phyloP scores from a whole-genome alignment of 1,284 basidiomycete genomes.

The Pholiota adiposa region DNA sequence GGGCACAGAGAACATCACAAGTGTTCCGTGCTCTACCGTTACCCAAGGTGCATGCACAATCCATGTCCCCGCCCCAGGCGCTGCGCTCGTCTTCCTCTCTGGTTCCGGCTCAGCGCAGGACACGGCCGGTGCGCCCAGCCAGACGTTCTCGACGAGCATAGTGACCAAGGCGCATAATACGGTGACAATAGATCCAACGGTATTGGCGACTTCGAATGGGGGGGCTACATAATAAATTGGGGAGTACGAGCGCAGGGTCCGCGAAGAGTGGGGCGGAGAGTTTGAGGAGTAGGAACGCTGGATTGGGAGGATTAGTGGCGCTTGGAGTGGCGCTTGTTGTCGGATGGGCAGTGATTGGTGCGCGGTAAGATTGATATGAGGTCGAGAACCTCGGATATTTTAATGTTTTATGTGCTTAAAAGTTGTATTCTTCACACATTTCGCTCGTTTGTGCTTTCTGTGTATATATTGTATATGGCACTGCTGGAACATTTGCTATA shows the following conservation, averaged over 20 bases:
- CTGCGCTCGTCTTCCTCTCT: constrained; percentile 73
- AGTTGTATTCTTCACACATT: no score
- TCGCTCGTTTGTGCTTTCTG: no score
- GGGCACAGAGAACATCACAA: constrained; percentile 55
- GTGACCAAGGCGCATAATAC: constrained; percentile 54
- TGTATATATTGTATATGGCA: no score
- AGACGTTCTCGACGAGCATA: constrained; percentile 61
- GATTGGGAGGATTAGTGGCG: constrained; percentile 3
- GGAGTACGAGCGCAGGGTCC: constrained; percentile 49
- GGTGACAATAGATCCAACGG: constrained; percentile 35
- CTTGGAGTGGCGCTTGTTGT: constrained; percentile 5
- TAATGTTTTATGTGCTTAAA: no score
- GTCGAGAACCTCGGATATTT: no score
- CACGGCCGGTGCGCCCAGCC: constrained; percentile 25
- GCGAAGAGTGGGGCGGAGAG: background rate
- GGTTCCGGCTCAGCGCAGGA: constrained; percentile 42
- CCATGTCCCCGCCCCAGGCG: constrained; percentile 71
- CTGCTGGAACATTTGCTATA: no score
- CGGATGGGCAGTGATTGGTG: background rate
- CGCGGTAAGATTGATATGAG: background rate
- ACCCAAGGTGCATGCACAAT: constrained; percentile 48
- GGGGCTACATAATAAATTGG: constrained; percentile 37
- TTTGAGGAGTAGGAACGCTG: background rate
- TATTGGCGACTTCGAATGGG: constrained; percentile 57
- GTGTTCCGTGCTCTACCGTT: constrained; percentile 47